Conservation (phyloP, 495 filamentous ascomycete species). For the Penicillium daleae region DNA sequence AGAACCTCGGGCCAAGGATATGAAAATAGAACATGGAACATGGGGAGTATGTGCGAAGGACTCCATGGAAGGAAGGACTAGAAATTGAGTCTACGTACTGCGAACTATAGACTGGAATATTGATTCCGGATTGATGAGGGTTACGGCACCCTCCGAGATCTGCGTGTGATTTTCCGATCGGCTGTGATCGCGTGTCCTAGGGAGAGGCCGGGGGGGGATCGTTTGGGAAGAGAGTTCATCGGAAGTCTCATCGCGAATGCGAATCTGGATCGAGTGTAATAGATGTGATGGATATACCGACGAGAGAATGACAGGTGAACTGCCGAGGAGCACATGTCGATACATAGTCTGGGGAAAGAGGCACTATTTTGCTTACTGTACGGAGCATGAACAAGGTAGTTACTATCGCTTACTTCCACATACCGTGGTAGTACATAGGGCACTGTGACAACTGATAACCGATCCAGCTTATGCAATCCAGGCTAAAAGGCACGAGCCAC, state of each 20-base stretch:
- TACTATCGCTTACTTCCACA: too few relatives aligned
- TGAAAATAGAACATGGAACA: neutral
- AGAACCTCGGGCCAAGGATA: neutral
- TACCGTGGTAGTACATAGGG: too few relatives aligned
- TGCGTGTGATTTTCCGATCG: constrained; percentile 7
- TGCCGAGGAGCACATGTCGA: constrained; percentile 7
- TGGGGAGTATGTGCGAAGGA: neutral
- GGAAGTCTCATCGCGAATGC: neutral
- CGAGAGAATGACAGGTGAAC: constrained; percentile 1
- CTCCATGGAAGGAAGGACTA: neutral
- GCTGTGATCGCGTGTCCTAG: neutral
- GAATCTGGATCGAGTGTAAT: neutral
- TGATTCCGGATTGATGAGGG: neutral
- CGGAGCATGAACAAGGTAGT: too few relatives aligned
- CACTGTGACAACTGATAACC: too few relatives aligned
- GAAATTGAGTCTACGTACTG: neutral
- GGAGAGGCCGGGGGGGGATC: neutral
- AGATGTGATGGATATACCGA: neutral
- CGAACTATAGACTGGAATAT: neutral
- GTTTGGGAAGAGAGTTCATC: neutral
- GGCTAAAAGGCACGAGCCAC: neutral
- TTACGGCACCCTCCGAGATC: constrained; percentile 5
- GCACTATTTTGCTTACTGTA: neutral
- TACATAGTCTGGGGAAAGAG: neutral
- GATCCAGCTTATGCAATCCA: neutral